Evolutionary conservation across 345 rosid genomes (phyloP), one percentile per base, ranked within the genome.

Genomic region (Adansonia digitata): DNA sequence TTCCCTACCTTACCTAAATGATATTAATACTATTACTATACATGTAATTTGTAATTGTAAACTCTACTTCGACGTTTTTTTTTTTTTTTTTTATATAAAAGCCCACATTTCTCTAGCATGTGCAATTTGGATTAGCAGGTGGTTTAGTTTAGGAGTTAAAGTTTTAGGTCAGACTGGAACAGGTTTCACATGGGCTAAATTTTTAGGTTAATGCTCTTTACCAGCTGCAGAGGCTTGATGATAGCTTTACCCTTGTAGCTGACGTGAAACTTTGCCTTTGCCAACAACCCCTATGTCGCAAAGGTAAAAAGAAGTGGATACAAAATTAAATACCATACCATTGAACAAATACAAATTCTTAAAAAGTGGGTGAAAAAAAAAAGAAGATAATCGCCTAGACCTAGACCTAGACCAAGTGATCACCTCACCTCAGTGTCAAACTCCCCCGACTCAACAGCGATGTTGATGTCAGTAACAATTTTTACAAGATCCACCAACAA

Each of bases 181-280:
- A 12, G 18, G 37, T 13, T 12, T 57, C 18, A 26, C 2, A 57
- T 3, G 9, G 64, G 35, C 64, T 14, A 59, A 29, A 29, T 27
- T 27, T 59, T 27, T n/a, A 7, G 17, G 56, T 15, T 46, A 45
- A 7, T 27, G 29, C 14, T 46, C 11, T 65, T 77, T 87, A 94
- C 98, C 97, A 73, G 98, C 84, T 91, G 96, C 66, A 95, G 98
- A 78, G 99, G 97, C 85, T 88, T 91, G 85, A 82, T 95, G 78
- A 90, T 79, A 59, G 99, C 87, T 86, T 89, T 85, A 61, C 89
- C 92, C 76, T 81, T 87, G 85, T 95, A 95, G 84, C 88, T 93
- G 73, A 95, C 98, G 66, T 93, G 99, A 79, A 95, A 95, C 82
- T 88, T 95, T 34, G 92, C 98, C 88, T 95, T 95, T 3, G 99